phyloP scores from a whole-genome alignment of 352 stramenopile genomes.

The Pseudoperonospora humuli region DNA sequence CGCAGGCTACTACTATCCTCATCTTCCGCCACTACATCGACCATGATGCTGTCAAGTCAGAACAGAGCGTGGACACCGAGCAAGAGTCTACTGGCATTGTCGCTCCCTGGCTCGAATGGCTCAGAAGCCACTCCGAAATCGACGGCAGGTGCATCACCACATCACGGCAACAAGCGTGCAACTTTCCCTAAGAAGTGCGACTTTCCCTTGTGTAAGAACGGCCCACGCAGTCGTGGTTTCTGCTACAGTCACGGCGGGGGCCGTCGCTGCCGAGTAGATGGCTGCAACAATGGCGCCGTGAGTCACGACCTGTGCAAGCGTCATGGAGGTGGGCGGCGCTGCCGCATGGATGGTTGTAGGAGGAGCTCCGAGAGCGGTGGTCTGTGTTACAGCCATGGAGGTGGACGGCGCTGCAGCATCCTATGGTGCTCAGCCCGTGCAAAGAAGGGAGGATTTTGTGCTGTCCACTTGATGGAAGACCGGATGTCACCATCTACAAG shows the following conservation, averaged over 20 bases:
- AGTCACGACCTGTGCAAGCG: conserved; percentile 77
- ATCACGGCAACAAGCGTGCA: conserved; percentile 37
- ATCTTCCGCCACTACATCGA: not conserved
- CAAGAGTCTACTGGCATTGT: conserved; percentile 20
- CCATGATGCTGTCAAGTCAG: conserved; percentile 27
- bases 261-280: conserved; percentile 51
- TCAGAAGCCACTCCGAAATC: not conserved
- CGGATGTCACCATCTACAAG: conserved; percentile 11
- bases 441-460: conserved; percentile 71
- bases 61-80: conserved; percentile 12
- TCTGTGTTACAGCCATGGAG: conserved; percentile 70
- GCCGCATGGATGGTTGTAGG: conserved; percentile 58
- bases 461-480: conserved; percentile 40
- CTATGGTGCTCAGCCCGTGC: conserved; percentile 61
- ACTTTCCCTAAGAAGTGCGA: conserved; percentile 78
- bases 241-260: conserved; percentile 74
- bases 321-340: conserved; percentile 62
- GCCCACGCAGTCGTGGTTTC: conserved; percentile 64
- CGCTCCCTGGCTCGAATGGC: conserved; percentile 18
- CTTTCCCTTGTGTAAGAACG: conserved; percentile 83
- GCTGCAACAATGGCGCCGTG: conserved; percentile 65
- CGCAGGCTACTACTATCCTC: conserved; percentile 7
- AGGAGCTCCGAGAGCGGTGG: conserved; percentile 66
- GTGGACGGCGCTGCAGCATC: conserved; percentile 55
- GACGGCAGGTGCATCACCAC: not conserved